Conservation (phyloP, 257 asterid species). For the Rehmannia glutinosa region DNA sequence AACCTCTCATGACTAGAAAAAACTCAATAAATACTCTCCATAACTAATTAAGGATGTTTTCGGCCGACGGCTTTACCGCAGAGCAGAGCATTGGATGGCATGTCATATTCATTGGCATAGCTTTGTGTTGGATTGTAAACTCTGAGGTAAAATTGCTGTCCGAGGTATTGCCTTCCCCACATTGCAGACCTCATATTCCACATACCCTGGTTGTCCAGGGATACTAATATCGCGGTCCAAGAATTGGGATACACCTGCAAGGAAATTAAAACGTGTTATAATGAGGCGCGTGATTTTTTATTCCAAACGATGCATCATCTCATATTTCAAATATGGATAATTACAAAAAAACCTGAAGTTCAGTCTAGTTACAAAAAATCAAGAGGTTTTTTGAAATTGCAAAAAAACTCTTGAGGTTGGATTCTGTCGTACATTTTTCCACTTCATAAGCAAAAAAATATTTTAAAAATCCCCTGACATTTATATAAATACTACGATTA, state of each 20-base stretch:
- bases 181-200: constrained; percentile 94
- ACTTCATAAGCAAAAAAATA: too few relatives aligned
- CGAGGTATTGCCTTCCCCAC: constrained; percentile 91
- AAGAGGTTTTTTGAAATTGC: too few relatives aligned
- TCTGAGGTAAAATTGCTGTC: constrained; percentile 81
- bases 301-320: too few relatives aligned
- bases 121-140: constrained; percentile 58
- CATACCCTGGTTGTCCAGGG: constrained; percentile 97
- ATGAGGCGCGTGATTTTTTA: too few relatives aligned
- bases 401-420: too few relatives aligned
- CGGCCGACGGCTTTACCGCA: constrained; percentile 82
- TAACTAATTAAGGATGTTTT: constrained; percentile 34
- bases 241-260: constrained; percentile 83
- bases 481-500: too few relatives aligned
- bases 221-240: constrained; percentile 79
- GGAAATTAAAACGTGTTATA: background rate
- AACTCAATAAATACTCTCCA: too few relatives aligned
- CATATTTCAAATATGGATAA: too few relatives aligned
- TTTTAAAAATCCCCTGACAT: too few relatives aligned
- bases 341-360: too few relatives aligned
- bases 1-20: constrained; percentile 58
- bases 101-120: constrained; percentile 64
- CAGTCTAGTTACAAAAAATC: too few relatives aligned
- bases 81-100: constrained; percentile 68
- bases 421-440: too few relatives aligned